Percentiles rank a stretch among this genome's conserved stretches.
Conservation (phyloP, 108 stramenopile species). For the Nitzschia palea region DNA sequence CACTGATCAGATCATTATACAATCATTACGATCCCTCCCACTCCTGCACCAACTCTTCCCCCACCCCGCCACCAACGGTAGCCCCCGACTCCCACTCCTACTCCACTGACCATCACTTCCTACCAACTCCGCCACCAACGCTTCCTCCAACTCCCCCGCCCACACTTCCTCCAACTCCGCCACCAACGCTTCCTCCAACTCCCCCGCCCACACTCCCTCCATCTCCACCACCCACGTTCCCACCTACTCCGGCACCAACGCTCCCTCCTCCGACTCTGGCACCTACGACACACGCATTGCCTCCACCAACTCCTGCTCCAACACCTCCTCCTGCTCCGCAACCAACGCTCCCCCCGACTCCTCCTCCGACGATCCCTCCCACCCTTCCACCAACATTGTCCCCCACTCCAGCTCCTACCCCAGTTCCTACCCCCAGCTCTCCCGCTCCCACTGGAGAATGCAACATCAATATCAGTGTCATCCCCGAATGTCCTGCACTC, state of each 20-base stretch:
- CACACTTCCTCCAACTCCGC: background rate
- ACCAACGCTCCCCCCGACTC: background rate
- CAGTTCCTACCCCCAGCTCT: background rate
- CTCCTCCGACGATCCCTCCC: background rate
- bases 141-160: background rate
- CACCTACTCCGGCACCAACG: constrained; percentile 1
- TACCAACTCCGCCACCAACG: background rate
- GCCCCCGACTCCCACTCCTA: no score
- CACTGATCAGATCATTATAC: constrained; percentile 1
- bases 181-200: background rate
- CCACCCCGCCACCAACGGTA: no score
- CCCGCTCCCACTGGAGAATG: constrained; percentile 13
- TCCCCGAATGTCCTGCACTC: constrained; percentile 14
- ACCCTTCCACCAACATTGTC: background rate
- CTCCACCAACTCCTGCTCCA: background rate
- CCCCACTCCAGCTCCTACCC: constrained; percentile 1
- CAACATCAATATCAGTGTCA: constrained; percentile 7
- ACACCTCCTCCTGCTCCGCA: background rate
- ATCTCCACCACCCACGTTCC: background rate
- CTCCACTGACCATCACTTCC: no score
- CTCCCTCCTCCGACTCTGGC: constrained; percentile 10
- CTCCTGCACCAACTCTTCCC: no score
- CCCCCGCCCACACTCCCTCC: background rate
- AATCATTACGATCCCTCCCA: background rate
- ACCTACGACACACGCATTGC: no score